Percentiles rank a stretch among this genome's conserved stretches.
These are phyloP conservation scores for Irpex sp. DNA, from an alignment of 1,284 basidiomycete species.

Conservation along the genomic window DNA sequence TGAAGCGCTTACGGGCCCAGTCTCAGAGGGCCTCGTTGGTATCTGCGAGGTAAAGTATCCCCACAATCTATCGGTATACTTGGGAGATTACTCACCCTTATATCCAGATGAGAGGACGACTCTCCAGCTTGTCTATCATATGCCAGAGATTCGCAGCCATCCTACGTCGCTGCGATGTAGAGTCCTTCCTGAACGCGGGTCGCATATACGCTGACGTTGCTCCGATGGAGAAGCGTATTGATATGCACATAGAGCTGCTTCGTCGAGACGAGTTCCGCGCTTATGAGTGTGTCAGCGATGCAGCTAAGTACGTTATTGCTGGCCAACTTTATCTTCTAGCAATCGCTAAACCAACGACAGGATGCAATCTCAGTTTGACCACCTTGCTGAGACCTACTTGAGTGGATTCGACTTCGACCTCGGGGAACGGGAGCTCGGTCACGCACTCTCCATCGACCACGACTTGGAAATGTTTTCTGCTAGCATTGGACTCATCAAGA, in stretches of 20 bases:
- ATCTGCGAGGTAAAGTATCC: slow-evolving; percentile 72
- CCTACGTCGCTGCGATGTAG: slow-evolving; percentile 73
- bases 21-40: slow-evolving; percentile 81
- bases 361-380: slow-evolving; percentile 88
- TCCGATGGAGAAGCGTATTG: slow-evolving; percentile 87
- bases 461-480: slow-evolving; percentile 92
- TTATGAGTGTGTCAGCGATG: slow-evolving; percentile 86
- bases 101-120: slow-evolving; percentile 72
- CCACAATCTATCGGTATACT: background rate
- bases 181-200: slow-evolving; percentile 82
- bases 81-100: background rate
- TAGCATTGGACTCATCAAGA: slow-evolving; percentile 84
- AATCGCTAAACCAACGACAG: slow-evolving; percentile 34
- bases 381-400: slow-evolving; percentile 85
- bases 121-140: slow-evolving; percentile 75
- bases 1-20: slow-evolving; percentile 74
- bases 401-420: slow-evolving; percentile 78
- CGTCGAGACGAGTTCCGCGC: slow-evolving; percentile 89
- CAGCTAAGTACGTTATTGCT: slow-evolving; percentile 66
- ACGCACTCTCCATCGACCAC: slow-evolving; percentile 76
- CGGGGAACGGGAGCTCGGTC: slow-evolving; percentile 85
- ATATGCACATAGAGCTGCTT: slow-evolving; percentile 85
- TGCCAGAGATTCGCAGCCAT: slow-evolving; percentile 87
- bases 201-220: slow-evolving; percentile 82
- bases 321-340: background rate